These are phyloP conservation scores for Coemansia sp. DNA, from an alignment of 371 early-diverging fungal genomes.

Conservation along the genomic window DNA sequence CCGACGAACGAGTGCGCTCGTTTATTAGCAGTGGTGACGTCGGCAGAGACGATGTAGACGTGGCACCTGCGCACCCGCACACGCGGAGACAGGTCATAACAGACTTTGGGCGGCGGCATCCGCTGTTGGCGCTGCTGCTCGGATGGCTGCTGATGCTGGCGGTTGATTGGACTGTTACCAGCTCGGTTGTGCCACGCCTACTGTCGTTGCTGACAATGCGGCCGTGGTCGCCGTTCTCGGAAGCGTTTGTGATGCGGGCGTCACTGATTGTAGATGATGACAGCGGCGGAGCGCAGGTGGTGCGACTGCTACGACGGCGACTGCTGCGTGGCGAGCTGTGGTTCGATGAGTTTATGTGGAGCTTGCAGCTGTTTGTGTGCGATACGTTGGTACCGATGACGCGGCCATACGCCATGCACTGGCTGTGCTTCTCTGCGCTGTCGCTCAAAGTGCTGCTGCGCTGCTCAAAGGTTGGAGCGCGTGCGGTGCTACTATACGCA, in stretches of 20 bases:
- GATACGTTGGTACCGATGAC: constrained; percentile 21
- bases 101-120: constrained; percentile 21
- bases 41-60: not conserved
- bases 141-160: constrained; percentile 28
- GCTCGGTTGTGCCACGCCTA: constrained; percentile 18
- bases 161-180: constrained; percentile 36
- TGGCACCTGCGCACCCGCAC: not conserved
- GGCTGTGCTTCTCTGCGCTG: constrained; percentile 23
- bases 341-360: constrained; percentile 30
- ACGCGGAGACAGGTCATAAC: not conserved
- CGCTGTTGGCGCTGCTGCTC: constrained; percentile 19
- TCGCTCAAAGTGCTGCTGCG: constrained; percentile 10
- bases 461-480: constrained; percentile 7
- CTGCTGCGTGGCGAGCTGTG: constrained; percentile 21
- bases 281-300: not conserved
- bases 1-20: not conserved
- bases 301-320: constrained; percentile 5
- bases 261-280: constrained; percentile 9
- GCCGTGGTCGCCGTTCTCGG: constrained; percentile 27
- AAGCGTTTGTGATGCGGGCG: constrained; percentile 21
- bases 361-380: constrained; percentile 16
- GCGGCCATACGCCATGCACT: constrained; percentile 25
- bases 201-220: constrained; percentile 17
- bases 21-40: not conserved
- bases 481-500: constrained; percentile 6